phyloP scores from a whole-genome alignment of 352 stramenopile genomes.

The Phytopythium aichiense region DNA sequence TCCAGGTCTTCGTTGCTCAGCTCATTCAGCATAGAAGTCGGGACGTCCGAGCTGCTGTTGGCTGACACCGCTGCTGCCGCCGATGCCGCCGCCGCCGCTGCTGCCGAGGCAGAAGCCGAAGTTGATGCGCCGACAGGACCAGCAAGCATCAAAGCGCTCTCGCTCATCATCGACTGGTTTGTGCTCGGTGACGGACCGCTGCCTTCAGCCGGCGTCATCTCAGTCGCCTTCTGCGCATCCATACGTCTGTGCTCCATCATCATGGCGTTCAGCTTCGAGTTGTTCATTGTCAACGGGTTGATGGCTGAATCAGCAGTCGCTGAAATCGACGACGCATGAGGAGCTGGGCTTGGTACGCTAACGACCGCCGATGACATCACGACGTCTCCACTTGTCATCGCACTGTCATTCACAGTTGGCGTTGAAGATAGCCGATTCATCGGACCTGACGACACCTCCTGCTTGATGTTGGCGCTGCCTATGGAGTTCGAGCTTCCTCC shows the following conservation, averaged over 20 bases:
- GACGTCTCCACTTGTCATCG: neutral
- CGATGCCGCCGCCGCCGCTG: conserved; percentile 4
- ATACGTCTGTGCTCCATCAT: conserved; percentile 78
- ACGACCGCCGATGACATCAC: neutral
- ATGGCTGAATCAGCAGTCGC: conserved; percentile 31
- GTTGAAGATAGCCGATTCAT: conserved; percentile 1
- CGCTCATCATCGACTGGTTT: neutral
- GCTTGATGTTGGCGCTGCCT: neutral
- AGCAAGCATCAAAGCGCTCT: neutral
- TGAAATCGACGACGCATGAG: conserved; percentile 4
- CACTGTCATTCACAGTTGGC: neutral
- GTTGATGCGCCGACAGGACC: neutral
- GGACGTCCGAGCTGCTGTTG: conserved; percentile 34
- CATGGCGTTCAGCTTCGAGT: conserved; percentile 84
- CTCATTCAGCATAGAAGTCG: conserved; percentile 85
- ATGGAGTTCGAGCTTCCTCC: neutral
- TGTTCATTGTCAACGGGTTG: conserved; percentile 79
- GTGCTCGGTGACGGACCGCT: neutral
- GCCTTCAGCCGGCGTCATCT: conserved; percentile 2
- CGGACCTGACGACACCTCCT: conserved; percentile 3
- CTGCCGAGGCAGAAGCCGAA: neutral
- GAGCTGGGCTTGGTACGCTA: neutral
- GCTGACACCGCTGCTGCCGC: conserved; percentile 15
- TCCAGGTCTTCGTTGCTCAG: conserved; percentile 94
- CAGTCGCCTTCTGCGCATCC: conserved; percentile 36